A percentile compares a stretch with the other conserved stretches of the same genome.
Conservation (phyloP, 768 basidiomycete genomes). For the Pleurotus eryngii region DNA sequence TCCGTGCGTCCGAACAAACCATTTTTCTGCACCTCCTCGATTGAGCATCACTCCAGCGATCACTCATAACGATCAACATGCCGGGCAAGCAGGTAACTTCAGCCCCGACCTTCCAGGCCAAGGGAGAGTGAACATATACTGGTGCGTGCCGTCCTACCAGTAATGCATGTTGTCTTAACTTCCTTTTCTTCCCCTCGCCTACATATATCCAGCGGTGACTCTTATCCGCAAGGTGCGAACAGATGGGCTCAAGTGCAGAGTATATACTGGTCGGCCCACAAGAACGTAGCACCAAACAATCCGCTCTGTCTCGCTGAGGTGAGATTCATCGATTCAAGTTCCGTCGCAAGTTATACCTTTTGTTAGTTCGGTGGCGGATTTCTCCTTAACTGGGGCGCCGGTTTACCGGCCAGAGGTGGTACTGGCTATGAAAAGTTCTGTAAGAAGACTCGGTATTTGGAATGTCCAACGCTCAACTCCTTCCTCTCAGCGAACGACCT, state of each 20-base stretch:
- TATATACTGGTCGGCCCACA: constrained; percentile 43
- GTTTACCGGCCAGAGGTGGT: constrained; percentile 30
- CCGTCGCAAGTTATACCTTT: not conserved
- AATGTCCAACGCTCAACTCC: not conserved
- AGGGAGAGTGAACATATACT: constrained; percentile 46
- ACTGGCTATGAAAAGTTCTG: constrained; percentile 52
- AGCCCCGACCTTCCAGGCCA: constrained; percentile 44
- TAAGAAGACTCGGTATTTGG: constrained; percentile 16
- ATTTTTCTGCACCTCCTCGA: not conserved
- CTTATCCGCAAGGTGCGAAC: constrained; percentile 46
- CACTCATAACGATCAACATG: constrained; percentile 48
- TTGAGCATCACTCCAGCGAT: constrained; percentile 31
- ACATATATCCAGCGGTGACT: constrained; percentile 37
- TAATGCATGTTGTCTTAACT: not conserved
- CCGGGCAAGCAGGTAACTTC: constrained; percentile 44
- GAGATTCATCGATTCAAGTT: not conserved
- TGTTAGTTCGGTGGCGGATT: constrained; percentile 47
- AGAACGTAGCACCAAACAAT: constrained; percentile 39
- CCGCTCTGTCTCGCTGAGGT: constrained; percentile 53
- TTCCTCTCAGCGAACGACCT: constrained; percentile 29
- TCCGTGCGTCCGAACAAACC: constrained; percentile 32
- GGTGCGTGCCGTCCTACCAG: constrained; percentile 25
- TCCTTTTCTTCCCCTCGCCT: too few relatives aligned
- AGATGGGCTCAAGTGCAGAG: constrained; percentile 49
- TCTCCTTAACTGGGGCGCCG: constrained; percentile 41